Base-by-base conservation (phyloP, 805 yeast genomes). In the Sugiyamaella americana region DNA sequence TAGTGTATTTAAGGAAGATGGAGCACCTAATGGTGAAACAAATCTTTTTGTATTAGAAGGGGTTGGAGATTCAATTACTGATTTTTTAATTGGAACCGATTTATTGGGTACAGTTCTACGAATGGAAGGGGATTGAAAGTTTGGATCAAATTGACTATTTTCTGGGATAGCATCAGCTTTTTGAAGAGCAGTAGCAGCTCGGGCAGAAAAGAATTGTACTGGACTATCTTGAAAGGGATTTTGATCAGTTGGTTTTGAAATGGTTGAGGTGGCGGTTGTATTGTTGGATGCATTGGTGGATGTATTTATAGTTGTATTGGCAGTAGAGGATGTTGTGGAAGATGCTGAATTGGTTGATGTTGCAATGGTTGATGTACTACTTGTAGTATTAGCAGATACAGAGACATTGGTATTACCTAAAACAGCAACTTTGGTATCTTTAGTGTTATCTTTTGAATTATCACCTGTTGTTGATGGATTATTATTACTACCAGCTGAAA, bases 101-200 rank as follows among this genome's bases (percentile, higher is more conserved):
- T 36, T 41, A 16, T 57, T 40, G 32, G 59, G 63, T n/a, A 51
- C 56, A n/a, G 62, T 59, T 29, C 56, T 53, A 26, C 60, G 47
- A 32, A 60, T 46, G 13, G 57, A 53, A 10, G 63, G 64, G 20
- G 55, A 51, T 37, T 48, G 54, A 42, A 51, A 53, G 2, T 38
- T 37, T 22, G 54, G 56, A 24, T 58, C 59, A 42, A 60, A 59
- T 3, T 55, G 43, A 0, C 55, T 51, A 5, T 47, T 44, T 4
- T 47, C 45, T 21, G 59, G 50, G 13, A 60, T 23, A 2, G 55
- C 52, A 22, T 46, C 32, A 24, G 55, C 54, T 10, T 51, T 47
- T 32, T 60, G 64, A 13, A 58, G 49, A 3, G 51, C 52, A 30
- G 53, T 56, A 4, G 64, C 64, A 1, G 56, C 62, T 3, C 63